Base-by-base conservation (phyloP, 2,329 filamentous ascomycete genomes). In the Paecilomyces formosus region DNA sequence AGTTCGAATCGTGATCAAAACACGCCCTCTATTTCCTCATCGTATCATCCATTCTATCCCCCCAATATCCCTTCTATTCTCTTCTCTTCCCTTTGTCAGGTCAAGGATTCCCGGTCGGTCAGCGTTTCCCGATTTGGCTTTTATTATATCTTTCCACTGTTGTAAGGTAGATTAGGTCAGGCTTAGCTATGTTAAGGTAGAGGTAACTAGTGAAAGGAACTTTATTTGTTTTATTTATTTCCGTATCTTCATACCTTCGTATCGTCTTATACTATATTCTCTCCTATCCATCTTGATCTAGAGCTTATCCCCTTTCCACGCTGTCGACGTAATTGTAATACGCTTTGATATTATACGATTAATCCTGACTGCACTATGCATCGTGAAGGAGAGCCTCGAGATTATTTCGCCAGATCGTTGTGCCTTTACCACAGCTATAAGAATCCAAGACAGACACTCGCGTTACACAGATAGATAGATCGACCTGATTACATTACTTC, bases 1-100 rank as follows among this genome's bases (percentile, higher is more conserved):
- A 78, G 60, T 72, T 72, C 60, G 69, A 72, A 39, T 64, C 62
- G 12, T 65, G 55, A 60, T 33, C 6, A 9, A n/a, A 28, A 21
- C 21, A 13, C 50, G 21, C 15, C 21, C n/a, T 5, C 21, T 13
- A 8, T 12, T 50, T 22, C 21, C 21, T 50, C 49, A 52, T 24
- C 15, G 3, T 9, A 24, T 26, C 21, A 24, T 52, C 50, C 50
- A 22, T 22, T 6, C 49, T 52, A 7, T 52, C 24, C 22, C 22
- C n/a, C 35, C 35, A 39, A 39, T 6, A 45, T 45, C 39, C 39
- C 18, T 18, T 45, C 39, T 31, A 12, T 31, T 31, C 30, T 31
- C 35, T 13, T 39, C 35, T 39, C n/a, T 45, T 45, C 39, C 39
- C 39, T 45, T 45, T 45, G 39, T 45, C 39, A 18, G 39, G 39